Evolutionary conservation across 148 eudicot genomes (phyloP), one percentile per base, ranked within the genome.

Genomic region (Camellia granthamiana): DNA sequence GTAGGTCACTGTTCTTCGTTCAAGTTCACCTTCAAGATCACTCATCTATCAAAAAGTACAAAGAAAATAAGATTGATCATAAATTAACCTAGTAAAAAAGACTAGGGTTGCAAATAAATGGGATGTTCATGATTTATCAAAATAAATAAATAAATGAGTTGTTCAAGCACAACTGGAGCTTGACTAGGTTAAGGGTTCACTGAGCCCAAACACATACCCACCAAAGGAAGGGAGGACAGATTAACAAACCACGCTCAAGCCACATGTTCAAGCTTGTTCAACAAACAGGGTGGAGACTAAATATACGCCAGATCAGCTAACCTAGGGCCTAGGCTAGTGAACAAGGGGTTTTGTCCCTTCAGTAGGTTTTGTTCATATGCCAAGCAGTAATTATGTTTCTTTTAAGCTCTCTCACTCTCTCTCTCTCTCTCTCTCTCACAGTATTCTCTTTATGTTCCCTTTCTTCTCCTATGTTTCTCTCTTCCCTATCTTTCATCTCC

Each of bases 1-100:
- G 78, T 89, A 96, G 59, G 99, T 96, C 79, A 93, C 85, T 42
- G 98, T 89, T 85, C 99, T 91, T 76, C 95, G 82, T 85, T 93
- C 98, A 69, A 96, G 90, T 82, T 93, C 92, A 62, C 88, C 85
- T 82, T 95, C 97, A 62, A 92, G 89, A 64, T 83, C 91, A 60
- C 75, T 84, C 92, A 92, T 96, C 99, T 96, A 80, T 77, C 71
- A 6, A 77, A 76, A 66, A 56, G 54, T 58, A 80, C 43, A 65
- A 75, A 55, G 38, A 5, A 64, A 18, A 7, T 7, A 70, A 42
- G 52, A 4, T 38, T 41, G n/a, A 47, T 52, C 65, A 30, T 18
- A 81, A 59, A 61, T 9, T 58, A 46, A 60, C 6, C 16, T 59
- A 18, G 51, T 59, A 1, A 2, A 16, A 41, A 42, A 75, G 38